phyloP scores from a whole-genome alignment of 768 basidiomycete species.

The Podaxis carcinomalis region DNA sequence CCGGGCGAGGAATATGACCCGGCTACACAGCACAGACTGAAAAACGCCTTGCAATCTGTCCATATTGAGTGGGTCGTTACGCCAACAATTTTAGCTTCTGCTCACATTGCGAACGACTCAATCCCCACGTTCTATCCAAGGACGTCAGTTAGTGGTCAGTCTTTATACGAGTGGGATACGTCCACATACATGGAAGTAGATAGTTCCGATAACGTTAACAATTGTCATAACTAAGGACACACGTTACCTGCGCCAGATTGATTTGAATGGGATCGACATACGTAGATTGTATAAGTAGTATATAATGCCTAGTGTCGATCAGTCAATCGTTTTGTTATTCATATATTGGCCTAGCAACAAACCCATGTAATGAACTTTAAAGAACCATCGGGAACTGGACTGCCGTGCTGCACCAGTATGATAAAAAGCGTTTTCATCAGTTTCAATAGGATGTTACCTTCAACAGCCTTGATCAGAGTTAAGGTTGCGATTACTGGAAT shows the following conservation, averaged over 20 bases:
- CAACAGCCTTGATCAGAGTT: not conserved
- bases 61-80: not conserved
- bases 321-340: not conserved
- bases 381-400: not conserved
- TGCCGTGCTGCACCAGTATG: not conserved
- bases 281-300: slow-evolving; percentile 1
- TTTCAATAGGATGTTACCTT: not conserved
- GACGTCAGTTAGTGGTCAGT: not conserved
- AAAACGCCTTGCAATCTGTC: not conserved
- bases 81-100: not conserved
- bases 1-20: slow-evolving; percentile 1
- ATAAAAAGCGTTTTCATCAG: not conserved
- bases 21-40: slow-evolving; percentile 2
- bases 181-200: not conserved
- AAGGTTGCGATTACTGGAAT: not conserved
- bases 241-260: not conserved
- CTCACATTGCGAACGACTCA: not conserved
- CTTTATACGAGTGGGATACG: not conserved
- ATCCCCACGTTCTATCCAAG: not conserved
- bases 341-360: not conserved
- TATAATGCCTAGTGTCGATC: not conserved
- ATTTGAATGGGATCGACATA: not conserved
- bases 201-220: not conserved
- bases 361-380: slow-evolving; percentile 6
- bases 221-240: not conserved